A percentile compares a stretch with the other conserved stretches of the same genome.
These are phyloP conservation scores for Cercospora beticola DNA, from an alignment of 2,329 filamentous ascomycete species.

Conservation along the genomic window DNA sequence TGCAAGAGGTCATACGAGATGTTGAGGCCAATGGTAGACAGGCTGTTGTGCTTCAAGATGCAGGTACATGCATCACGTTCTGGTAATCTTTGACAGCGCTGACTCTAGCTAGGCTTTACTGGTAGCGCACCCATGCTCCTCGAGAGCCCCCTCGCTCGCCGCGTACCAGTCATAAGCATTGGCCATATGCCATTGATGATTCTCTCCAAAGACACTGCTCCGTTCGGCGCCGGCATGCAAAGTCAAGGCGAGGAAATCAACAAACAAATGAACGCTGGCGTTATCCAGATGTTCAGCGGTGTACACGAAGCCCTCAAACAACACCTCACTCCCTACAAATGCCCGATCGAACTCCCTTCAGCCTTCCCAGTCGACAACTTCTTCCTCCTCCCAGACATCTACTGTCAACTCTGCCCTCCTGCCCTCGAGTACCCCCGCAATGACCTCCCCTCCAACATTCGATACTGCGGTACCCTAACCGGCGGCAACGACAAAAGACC, in stretches of 20 bases:
- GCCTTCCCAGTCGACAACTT: constrained; percentile 17
- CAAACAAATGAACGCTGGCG: constrained; percentile 27
- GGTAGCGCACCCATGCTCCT: constrained; percentile 5
- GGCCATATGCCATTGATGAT: constrained; percentile 38
- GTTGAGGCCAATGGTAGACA: background rate
- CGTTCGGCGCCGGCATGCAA: constrained; percentile 43
- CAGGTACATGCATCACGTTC: background rate
- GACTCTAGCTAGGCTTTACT: background rate
- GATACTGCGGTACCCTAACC: constrained; percentile 45
- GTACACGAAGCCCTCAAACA: constrained; percentile 28
- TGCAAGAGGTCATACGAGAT: constrained; percentile 11
- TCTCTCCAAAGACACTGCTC: constrained; percentile 43
- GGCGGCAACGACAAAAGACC: constrained; percentile 25
- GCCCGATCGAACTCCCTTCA: background rate
- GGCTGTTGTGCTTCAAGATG: constrained; percentile 9
- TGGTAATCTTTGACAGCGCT: background rate
- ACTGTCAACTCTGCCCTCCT: constrained; percentile 40
- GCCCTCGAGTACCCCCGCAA: constrained; percentile 40
- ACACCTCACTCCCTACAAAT: constrained; percentile 11
- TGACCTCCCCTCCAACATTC: constrained; percentile 43
- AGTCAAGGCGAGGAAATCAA: constrained; percentile 43
- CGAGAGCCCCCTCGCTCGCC: background rate
- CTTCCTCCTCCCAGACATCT: constrained; percentile 27
- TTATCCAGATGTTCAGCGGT: constrained; percentile 28
- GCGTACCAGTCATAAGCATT: constrained; percentile 18